Percentiles rank a stretch among this genome's conserved stretches.
phyloP scores from a whole-genome alignment of 2,329 filamentous ascomycete genomes.

The Epicoccum sorghinum region DNA sequence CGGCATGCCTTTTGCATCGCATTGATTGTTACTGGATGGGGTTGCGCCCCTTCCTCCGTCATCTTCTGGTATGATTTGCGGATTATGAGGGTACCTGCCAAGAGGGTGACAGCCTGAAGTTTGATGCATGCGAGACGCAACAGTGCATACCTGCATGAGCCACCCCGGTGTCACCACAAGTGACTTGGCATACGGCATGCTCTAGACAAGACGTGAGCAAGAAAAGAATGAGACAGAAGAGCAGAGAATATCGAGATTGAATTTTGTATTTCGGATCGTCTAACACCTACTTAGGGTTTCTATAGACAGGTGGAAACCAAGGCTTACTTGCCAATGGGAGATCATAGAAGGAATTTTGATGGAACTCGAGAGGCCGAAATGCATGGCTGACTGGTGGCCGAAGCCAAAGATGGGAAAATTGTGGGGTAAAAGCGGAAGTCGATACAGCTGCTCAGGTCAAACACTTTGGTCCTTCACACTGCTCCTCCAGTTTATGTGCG shows the following conservation, averaged over 20 bases:
- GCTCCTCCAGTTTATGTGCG: not conserved
- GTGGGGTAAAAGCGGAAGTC: not conserved
- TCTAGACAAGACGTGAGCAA: not conserved
- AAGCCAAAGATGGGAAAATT: constrained; percentile 2
- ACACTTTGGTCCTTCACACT: constrained; percentile 13
- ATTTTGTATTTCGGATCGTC: constrained; percentile 1
- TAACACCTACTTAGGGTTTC: constrained; percentile 17
- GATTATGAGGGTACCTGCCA: constrained; percentile 12
- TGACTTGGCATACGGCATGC: not conserved
- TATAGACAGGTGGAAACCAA: constrained; percentile 7
- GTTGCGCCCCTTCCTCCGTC: constrained; percentile 8
- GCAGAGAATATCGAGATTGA: too few relatives aligned
- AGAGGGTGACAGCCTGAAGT: constrained; percentile 7
- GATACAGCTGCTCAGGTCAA: constrained; percentile 7
- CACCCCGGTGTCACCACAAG: not conserved
- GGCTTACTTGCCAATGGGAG: not conserved
- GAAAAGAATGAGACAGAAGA: too few relatives aligned
- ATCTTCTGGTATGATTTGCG: constrained; percentile 1
- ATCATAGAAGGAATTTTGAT: not conserved
- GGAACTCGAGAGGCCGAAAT: not conserved
- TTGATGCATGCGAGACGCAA: not conserved
- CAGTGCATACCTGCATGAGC: not conserved
- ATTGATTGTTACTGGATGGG: constrained; percentile 2
- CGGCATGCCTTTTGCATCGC: constrained; percentile 1
- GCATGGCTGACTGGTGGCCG: constrained; percentile 1